Evolutionary conservation across 257 asterid genomes (phyloP), one percentile per base, ranked within the genome.

Genomic region (Rhazya stricta): DNA sequence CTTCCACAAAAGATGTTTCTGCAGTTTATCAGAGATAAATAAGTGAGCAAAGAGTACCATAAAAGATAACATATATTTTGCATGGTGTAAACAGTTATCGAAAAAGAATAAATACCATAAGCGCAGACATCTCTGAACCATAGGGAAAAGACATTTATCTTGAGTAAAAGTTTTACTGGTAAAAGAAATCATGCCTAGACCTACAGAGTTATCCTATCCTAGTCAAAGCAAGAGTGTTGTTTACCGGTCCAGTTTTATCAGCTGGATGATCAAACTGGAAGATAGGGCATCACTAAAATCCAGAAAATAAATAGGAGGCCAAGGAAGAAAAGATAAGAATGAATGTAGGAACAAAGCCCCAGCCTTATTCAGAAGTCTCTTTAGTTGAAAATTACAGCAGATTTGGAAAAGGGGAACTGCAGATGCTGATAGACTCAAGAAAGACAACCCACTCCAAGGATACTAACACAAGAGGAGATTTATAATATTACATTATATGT

Each of bases 1-100:
- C 91, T 86, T 70, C 97, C 90, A 23, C 95, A 91, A 82, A 86
- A 86, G 56, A 85, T 76, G 81, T 81, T 86, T 83, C 95, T 89
- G 89, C 89, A 86, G 60, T 27, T n/a, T 74, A 12, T 73, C n/a
- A 79, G 27, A n/a, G 43, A 58, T 9, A 57, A 45, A 78, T 30
- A 45, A 57, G 57, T 60, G 19, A 74, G 12, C 23, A 19, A 32
- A 45, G 60, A 41, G 48, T 60, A 5, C 10, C 27, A 3, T 19
- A 58, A 29, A 56, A 36, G 58, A 16, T 16, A 51, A 6, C 6
- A 25, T 21, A 29, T n/a, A 13, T 27, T 36, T 18, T 15, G 8
- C 5, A 32, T 18, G 27, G 46, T 11, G 25, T 25, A 7, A 62
- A 50, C 15, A 68, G 45, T n/a, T 62, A 29, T 30, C 16, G 34